A percentile compares a stretch with the other conserved stretches of the same genome.
Conservation (phyloP, 2,329 filamentous ascomycete genomes). For the Rhytidhysteron rufulum region DNA sequence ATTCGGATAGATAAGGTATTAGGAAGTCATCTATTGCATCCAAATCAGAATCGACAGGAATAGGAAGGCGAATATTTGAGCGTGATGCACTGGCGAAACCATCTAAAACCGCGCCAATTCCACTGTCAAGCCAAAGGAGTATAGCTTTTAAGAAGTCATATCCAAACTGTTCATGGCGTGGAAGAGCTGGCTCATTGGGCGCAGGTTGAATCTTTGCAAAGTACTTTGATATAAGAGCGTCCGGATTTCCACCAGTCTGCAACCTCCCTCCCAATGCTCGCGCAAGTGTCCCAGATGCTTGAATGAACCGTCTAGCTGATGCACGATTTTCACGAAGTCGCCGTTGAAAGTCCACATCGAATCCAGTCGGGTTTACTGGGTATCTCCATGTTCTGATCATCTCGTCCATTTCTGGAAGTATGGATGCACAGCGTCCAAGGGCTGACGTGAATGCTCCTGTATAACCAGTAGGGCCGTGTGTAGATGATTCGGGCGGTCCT, state of each 20-base stretch:
- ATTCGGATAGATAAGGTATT: slow-evolving; percentile 56
- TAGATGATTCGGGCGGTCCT: slow-evolving; percentile 11
- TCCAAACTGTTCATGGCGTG: slow-evolving; percentile 50
- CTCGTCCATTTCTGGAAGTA: slow-evolving; percentile 55
- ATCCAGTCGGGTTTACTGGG: slow-evolving; percentile 52
- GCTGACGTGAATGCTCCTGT: slow-evolving; percentile 41
- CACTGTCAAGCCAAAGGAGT: slow-evolving; percentile 59
- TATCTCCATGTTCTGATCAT: slow-evolving; percentile 56
- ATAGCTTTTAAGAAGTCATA: slow-evolving; percentile 65
- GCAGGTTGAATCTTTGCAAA: slow-evolving; percentile 50
- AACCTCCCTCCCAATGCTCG: slow-evolving; percentile 53
- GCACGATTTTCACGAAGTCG: slow-evolving; percentile 54
- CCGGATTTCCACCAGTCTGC: slow-evolving; percentile 37
- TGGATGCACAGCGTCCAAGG: slow-evolving; percentile 36
- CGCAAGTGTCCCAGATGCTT: slow-evolving; percentile 57
- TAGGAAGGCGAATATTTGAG: slow-evolving; percentile 47
- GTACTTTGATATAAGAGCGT: slow-evolving; percentile 36
- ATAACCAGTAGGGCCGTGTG: slow-evolving; percentile 27
- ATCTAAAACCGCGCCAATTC: slow-evolving; percentile 51
- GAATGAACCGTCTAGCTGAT: slow-evolving; percentile 57
- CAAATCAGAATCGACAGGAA: slow-evolving; percentile 47
- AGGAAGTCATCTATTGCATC: slow-evolving; percentile 54
- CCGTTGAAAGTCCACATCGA: slow-evolving; percentile 53
- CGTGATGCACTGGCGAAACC: slow-evolving; percentile 51
- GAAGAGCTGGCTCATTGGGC: slow-evolving; percentile 29